Evolutionary conservation across 139 green algal genomes (phyloP), one percentile per base, ranked within the genome.

Genomic region (Parachlorella kessleri): DNA sequence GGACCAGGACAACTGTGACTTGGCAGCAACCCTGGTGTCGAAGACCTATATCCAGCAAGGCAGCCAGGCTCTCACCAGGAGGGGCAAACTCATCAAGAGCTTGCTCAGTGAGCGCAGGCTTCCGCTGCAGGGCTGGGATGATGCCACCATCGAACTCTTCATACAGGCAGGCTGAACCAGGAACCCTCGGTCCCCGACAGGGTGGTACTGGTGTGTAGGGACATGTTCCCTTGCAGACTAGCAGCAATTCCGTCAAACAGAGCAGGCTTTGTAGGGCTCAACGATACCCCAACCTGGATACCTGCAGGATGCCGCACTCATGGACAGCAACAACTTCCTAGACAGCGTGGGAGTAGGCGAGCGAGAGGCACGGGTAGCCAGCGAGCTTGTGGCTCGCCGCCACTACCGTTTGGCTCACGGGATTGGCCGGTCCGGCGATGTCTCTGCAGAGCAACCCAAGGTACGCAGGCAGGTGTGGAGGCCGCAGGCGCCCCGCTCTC

Each of bases 271-370:
- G n/a, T n/a, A n/a, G n/a, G n/a, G n/a, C n/a, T n/a, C n/a, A n/a
- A n/a, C n/a, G n/a, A n/a, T n/a, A n/a, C n/a, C n/a, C n/a, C n/a
- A n/a, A n/a, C n/a, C n/a, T n/a, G n/a, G n/a, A n/a, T n/a, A n/a
- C 10, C 24, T 71, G n/a, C 87, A 98, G 88, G 96, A 99, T 42
- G 83, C 86, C 26, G 83, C 96, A 1, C 18, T 88, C 28, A 99
- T 99, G 96, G 96, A 99, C 90, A 94, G 83, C 77, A 99, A 99
- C 88, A 99, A 97, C 80, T 99, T 99, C 83, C n/a, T 90, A 6
- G 91, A 83, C 71, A 94, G 94, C 40, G 93, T 96, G 55, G 96
- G 96, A 1, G 87, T 98, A 54, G 96, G 96, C 4, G 96, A 99
- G 88, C 87, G 96, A 1, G 96, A 99, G 88, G 96, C 87, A 1